Base-by-base conservation (phyloP, 257 asterid species). In the Salvia rosmarinus region DNA sequence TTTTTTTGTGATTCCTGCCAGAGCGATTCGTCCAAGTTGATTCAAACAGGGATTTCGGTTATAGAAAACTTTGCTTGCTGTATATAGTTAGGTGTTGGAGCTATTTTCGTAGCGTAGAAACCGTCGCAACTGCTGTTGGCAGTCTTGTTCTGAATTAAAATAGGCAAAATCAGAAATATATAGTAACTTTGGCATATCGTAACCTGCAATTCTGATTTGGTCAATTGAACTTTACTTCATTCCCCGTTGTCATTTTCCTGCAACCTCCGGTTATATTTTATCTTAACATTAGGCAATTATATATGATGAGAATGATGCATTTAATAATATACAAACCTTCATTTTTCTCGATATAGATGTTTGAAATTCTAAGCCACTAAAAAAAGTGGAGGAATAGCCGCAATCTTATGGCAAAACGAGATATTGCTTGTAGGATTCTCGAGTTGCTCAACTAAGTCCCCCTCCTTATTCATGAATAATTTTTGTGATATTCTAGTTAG, bases 1-100 rank as follows among this genome's bases (percentile, higher is more conserved):
- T 23, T 55, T 11, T n/a, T 49, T 50, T 57, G 66, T 66, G 59
- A 23, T 46, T 57, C 52, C 35, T 52, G 56, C 46, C 43, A 3
- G 49, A 56, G 14, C 25, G 8, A 42, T 49, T 63, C 35, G 28
- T 66, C 56, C 51, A 47, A 32, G 60, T 80, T 55, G 42, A 34
- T 74, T 14, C 34, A 43, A 66, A 50, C 44, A 35, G 2, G 73
- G 20, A 20, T 59, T 69, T 16, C 16, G 73, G 49, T 67, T 28
- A n/a, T n/a, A n/a, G n/a, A n/a, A n/a, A n/a, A 2, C 25, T 46
- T 63, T 68, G 9, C 77, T 57, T 43, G 19, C 28, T 49, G 63
- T 73, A 12, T 57, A 57, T 50, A 57, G 78, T 70, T 78, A 54
- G 75, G 49, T 70, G 72, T 70, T 43, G 52, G 21, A 23, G 75